These are phyloP conservation scores for Elsinoe necatrix DNA, from an alignment of 2,329 filamentous ascomycete species.

Conservation along the genomic window DNA sequence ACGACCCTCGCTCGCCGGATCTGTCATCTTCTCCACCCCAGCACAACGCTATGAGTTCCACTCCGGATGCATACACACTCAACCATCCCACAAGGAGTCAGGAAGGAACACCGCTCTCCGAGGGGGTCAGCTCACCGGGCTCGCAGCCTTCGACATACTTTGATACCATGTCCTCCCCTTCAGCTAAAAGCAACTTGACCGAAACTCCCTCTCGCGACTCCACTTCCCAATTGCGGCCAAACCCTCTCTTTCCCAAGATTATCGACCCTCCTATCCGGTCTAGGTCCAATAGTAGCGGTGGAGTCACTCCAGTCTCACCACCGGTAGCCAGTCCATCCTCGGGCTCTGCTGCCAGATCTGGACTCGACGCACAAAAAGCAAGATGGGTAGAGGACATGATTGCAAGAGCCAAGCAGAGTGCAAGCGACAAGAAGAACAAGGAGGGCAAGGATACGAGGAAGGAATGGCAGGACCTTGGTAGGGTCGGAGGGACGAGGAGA, in stretches of 20 bases:
- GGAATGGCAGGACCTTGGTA: slow-evolving; percentile 61
- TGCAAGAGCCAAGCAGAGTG: slow-evolving; percentile 65
- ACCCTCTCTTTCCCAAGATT: slow-evolving; percentile 15
- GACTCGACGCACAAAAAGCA: slow-evolving; percentile 62
- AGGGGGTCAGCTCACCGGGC: background rate
- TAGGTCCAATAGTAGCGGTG: background rate
- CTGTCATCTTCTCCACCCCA: background rate
- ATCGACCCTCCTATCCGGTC: slow-evolving; percentile 1
- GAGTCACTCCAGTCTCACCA: background rate
- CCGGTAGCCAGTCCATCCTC: slow-evolving; percentile 11
- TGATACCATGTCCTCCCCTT: background rate
- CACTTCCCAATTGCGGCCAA: background rate
- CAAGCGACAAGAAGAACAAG: slow-evolving; percentile 35
- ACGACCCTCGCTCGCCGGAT: background rate
- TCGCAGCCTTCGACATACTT: background rate
- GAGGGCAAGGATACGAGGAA: slow-evolving; percentile 27
- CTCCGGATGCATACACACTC: background rate
- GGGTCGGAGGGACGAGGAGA: slow-evolving; percentile 63
- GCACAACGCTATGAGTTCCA: background rate
- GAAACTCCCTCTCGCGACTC: background rate
- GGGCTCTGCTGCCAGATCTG: slow-evolving; percentile 33
- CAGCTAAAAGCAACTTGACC: background rate
- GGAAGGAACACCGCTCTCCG: background rate
- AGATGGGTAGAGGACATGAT: slow-evolving; percentile 79
- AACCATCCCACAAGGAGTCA: background rate